These are phyloP conservation scores for Phytophthora cajani DNA, from an alignment of 352 stramenopile genomes.

Conservation along the genomic window DNA sequence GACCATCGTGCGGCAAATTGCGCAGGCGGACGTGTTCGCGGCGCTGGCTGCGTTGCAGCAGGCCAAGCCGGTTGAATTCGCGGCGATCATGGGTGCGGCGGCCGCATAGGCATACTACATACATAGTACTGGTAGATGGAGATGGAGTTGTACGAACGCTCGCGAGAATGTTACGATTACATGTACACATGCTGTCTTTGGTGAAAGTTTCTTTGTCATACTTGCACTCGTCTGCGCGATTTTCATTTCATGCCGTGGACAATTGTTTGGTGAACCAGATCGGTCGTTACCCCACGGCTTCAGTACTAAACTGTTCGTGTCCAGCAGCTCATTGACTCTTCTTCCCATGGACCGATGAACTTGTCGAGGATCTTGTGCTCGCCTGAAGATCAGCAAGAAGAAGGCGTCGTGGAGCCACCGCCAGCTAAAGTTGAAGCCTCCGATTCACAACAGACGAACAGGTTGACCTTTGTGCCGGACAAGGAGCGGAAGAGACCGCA, in stretches of 20 bases:
- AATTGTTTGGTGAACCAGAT: no score
- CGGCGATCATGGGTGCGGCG: conserved; percentile 26
- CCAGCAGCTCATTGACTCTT: no score
- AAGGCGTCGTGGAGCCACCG: not conserved
- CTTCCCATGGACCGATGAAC: not conserved
- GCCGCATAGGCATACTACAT: not conserved
- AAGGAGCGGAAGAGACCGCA: no score
- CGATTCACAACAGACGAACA: not conserved
- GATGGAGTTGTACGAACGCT: no score
- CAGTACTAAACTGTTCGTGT: no score
- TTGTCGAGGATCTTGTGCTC: not conserved
- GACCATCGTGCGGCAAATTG: conserved; percentile 21
- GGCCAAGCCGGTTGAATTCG: conserved; percentile 28
- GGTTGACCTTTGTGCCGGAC: not conserved
- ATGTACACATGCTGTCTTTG: not conserved
- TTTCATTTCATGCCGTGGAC: no score
- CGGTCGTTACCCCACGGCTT: no score
- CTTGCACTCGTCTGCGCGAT: no score
- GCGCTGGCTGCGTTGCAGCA: conserved; percentile 23
- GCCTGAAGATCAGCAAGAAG: not conserved
- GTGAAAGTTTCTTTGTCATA: no score
- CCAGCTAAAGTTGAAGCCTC: not conserved
- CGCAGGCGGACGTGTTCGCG: conserved; percentile 22
- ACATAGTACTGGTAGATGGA: no score
- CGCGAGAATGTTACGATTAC: not conserved